Conservation (phyloP, 331 rosid genomes). For the Cucumis variabilis region DNA sequence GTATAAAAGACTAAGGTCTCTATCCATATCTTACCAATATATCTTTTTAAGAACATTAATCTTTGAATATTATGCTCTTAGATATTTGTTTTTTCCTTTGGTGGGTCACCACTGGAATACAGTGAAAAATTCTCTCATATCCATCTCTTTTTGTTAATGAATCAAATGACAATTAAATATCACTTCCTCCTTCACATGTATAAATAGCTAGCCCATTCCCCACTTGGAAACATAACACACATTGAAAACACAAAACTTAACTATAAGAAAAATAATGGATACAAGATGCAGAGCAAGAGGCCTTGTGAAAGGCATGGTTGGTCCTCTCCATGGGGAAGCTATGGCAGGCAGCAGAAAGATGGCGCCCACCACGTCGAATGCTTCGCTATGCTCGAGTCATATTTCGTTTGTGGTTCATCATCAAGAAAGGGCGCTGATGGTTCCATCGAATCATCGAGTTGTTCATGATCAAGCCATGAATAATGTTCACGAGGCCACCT, state of each 20-base stretch:
- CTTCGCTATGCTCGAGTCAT: constrained; percentile 39
- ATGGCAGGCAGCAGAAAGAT: constrained; percentile 53
- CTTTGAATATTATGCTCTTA: constrained; percentile 24
- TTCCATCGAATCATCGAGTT: constrained; percentile 51
- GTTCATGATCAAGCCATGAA: constrained; percentile 35
- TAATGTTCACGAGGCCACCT: constrained; percentile 30
- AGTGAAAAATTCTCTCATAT: constrained; percentile 23
- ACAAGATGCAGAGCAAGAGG: constrained; percentile 59
- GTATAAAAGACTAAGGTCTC: not conserved
- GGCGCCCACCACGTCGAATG: not conserved
- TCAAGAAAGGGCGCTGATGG: constrained; percentile 46
- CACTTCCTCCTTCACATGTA: not conserved
- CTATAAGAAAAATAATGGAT: not conserved
- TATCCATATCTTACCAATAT: constrained; percentile 7
- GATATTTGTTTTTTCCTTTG: constrained; percentile 14
- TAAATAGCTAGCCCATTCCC: constrained; percentile 5
- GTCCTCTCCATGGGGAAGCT: constrained; percentile 50
- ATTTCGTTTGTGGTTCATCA: constrained; percentile 42
- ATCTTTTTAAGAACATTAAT: not conserved
- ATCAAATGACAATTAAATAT: not conserved
- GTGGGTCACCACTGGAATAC: constrained; percentile 16
- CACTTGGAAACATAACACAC: not conserved
- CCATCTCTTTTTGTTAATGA: not conserved
- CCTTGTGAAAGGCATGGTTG: constrained; percentile 56
- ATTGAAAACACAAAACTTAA: not conserved